Evolutionary conservation across 768 basidiomycete species (phyloP), one percentile per base, ranked within the genome.

Genomic region (Boletellus ananiceps): DNA sequence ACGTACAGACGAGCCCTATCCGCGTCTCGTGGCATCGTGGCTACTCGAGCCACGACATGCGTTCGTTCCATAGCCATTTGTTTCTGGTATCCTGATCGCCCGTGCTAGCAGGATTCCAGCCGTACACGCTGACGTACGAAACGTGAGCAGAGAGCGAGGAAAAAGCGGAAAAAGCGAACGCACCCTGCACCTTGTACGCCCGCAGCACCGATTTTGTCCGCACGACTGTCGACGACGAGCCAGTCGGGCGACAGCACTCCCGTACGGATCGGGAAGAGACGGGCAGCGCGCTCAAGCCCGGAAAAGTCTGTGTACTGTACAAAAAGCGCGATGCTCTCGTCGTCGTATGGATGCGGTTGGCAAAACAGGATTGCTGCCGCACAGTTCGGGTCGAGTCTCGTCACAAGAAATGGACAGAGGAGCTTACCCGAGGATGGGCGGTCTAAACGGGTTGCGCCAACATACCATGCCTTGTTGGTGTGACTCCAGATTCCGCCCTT

Each of bases 211-310:
- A 76, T 65, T 37, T 50, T 59, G 54, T 86, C 86, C 19, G 81
- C 74, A 11, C 66, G 62, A 13, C 66, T 66, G 8, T 79, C 76
- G 3, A 84, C 71, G 15, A 90, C 74, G 8, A 90, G 57, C 88
- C 91, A 94, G 58, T 90, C 87, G 2, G 90, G 88, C 1, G 79
- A 74, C 8, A 81, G 65, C 3, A 92, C 73, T 3, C 90, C 90
- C 2, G 92, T 95, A 16, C 93, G 80, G 21, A 89, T 78, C 4
- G 93, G 92, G 61, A 94, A 87, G n/a, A 93, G 68, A 40, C 86
- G 77, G 2, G 76, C 64, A 1, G 77, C 81, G 46, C 82, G 73
- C 64, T 94, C 93, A 4, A 91, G 70, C 3, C 83, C 84, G 2
- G 64, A 56, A 0, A 57, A 55, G 54, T 83, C 81, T 4, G 78